Percentiles rank a stretch among this genome's conserved stretches.
Conservation (phyloP, 169 alveolate species). For the Babesia microti region DNA sequence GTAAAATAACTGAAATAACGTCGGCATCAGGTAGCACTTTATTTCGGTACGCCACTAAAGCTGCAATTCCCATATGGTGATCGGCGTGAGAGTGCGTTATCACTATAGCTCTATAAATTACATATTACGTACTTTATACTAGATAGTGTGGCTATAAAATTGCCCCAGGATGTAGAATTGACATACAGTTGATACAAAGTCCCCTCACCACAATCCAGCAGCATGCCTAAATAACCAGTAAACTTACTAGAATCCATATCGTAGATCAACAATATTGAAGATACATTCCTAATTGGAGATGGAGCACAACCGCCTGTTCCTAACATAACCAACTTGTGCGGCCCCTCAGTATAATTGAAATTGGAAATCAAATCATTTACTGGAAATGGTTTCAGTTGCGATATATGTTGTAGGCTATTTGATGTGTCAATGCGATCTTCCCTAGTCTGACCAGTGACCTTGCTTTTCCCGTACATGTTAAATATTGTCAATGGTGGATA, state of each 20-base stretch:
- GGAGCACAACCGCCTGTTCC: constrained; percentile 86
- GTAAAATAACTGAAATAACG: constrained; percentile 33
- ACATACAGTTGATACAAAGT: constrained; percentile 69
- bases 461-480: neutral
- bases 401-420: neutral
- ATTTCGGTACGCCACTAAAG: constrained; percentile 49
- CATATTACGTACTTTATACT: constrained; percentile 32
- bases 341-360: neutral
- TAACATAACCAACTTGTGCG: constrained; percentile 64
- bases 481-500: neutral
- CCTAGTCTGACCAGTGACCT: neutral
- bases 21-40: constrained; percentile 19
- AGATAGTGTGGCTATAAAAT: constrained; percentile 23
- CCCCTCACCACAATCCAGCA: constrained; percentile 83
- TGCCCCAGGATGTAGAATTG: constrained; percentile 45
- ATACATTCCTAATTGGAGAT: constrained; percentile 76
- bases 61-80: constrained; percentile 67
- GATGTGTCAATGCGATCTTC: neutral
- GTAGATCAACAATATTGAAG: constrained; percentile 60
- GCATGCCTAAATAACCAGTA: constrained; percentile 44
- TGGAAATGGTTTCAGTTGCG: neutral
- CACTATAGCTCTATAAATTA: constrained; percentile 45
- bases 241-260: constrained; percentile 11
- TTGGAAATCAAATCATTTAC: neutral
- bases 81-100: constrained; percentile 79